A percentile compares a stretch with the other conserved stretches of the same genome.
Evolutionary conservation across 1,284 basidiomycete species (phyloP).

Genomic region (Irpex lacteus): DNA sequence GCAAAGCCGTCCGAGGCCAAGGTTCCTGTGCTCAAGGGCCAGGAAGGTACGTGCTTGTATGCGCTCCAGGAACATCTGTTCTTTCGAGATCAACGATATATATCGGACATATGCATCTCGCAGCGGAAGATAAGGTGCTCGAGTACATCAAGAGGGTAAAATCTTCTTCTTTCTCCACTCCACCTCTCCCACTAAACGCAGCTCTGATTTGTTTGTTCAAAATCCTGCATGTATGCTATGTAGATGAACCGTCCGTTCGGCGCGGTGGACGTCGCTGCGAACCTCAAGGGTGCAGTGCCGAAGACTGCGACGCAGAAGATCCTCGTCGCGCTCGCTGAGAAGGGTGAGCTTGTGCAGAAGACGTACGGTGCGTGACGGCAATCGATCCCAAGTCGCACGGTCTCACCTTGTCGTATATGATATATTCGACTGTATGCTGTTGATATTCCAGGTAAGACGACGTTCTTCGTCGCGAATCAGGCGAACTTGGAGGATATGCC

Average conservation of each 20-base stretch:
- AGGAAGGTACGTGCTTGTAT: slow-evolving; percentile 47
- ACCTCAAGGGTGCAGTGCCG: slow-evolving; percentile 82
- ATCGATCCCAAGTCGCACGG: neutral
- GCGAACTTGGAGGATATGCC: slow-evolving; percentile 59
- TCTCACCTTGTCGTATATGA: neutral
- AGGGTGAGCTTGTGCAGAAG: slow-evolving; percentile 73
- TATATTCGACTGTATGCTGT: slow-evolving; percentile 8
- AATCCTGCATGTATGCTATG: neutral
- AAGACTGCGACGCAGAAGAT: slow-evolving; percentile 84
- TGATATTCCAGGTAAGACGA: slow-evolving; percentile 64
- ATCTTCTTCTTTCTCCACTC: neutral
- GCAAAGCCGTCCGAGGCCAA: slow-evolving; percentile 47
- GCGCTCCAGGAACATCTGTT: neutral
- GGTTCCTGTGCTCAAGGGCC: slow-evolving; percentile 63
- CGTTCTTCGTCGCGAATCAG: slow-evolving; percentile 80
- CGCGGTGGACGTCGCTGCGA: slow-evolving; percentile 84
- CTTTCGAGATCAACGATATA: neutral
- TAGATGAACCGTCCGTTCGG: slow-evolving; percentile 77
- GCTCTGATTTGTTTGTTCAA: neutral
- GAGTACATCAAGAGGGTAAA: slow-evolving; percentile 70
- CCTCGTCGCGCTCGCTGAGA: slow-evolving; percentile 72
- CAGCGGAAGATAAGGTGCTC: slow-evolving; percentile 70
- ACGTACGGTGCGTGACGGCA: slow-evolving; percentile 61
- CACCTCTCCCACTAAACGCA: neutral
- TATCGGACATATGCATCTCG: neutral